These are phyloP conservation scores for Lactuca sativa DNA, from an alignment of 129 eudicot genomes.

Conservation along the genomic window DNA sequence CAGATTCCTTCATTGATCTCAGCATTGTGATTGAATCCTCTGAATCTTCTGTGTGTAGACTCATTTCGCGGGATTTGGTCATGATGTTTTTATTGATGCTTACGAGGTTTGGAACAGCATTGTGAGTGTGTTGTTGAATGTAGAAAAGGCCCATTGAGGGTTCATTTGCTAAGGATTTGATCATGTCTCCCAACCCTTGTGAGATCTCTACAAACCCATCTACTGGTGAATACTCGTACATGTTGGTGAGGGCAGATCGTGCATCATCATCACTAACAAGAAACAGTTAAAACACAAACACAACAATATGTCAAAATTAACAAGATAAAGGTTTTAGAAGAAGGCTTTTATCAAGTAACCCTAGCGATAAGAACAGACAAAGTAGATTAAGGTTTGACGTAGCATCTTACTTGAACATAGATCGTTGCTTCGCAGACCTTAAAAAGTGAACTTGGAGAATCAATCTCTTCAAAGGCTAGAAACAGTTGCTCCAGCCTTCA, in stretches of 20 bases:
- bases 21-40: constrained; percentile 78
- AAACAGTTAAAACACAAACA: not conserved
- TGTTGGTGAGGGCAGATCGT: constrained; percentile 54
- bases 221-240: constrained; percentile 75
- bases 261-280: constrained; percentile 63
- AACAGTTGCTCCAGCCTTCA: constrained; percentile 11
- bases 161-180: constrained; percentile 79
- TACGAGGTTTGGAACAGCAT: constrained; percentile 68
- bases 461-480: not conserved
- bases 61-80: constrained; percentile 60
- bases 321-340: no score
- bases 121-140: constrained; percentile 84
- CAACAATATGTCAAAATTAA: not conserved
- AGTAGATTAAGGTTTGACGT: not conserved
- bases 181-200: constrained; percentile 77
- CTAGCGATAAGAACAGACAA: not conserved
- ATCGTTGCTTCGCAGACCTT: constrained; percentile 37
- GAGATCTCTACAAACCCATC: constrained; percentile 88
- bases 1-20: constrained; percentile 86
- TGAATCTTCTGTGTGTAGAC: constrained; percentile 73
- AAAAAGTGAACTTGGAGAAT: constrained; percentile 20
- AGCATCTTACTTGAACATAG: constrained; percentile 68
- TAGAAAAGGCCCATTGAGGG: constrained; percentile 96
- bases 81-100: constrained; percentile 49
- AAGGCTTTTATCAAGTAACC: no score